Percentiles rank a stretch among this genome's conserved stretches.
These are phyloP conservation scores for Tulasnella sp. DNA, from an alignment of 768 basidiomycete species.

Conservation along the genomic window DNA sequence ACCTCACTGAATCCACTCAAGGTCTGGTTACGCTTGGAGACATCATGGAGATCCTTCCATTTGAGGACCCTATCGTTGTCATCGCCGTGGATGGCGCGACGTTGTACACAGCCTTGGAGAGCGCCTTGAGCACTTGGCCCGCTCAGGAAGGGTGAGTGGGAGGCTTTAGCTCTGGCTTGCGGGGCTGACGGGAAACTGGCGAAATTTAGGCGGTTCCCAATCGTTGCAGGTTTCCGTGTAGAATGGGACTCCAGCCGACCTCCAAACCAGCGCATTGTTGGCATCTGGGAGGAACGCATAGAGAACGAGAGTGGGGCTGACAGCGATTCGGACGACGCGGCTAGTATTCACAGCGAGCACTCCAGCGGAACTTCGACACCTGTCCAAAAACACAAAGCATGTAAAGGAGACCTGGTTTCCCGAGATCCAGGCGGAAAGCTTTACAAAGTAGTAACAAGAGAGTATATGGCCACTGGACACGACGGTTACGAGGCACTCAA, in stretches of 20 bases:
- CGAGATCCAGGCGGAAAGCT: constrained; percentile 56
- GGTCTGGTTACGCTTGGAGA: constrained; percentile 81
- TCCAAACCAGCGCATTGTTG: constrained; percentile 71
- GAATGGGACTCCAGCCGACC: constrained; percentile 81
- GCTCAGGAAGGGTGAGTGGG: constrained; percentile 84
- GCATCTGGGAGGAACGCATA: constrained; percentile 64
- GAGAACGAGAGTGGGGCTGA: constrained; percentile 42
- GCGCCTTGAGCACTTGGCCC: constrained; percentile 74
- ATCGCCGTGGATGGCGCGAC: constrained; percentile 76
- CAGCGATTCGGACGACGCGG: constrained; percentile 41
- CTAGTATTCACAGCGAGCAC: constrained; percentile 40
- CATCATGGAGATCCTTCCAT: constrained; percentile 86
- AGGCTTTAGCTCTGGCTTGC: not conserved
- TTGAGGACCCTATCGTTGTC: constrained; percentile 82
- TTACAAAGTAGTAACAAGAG: constrained; percentile 82
- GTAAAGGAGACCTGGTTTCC: constrained; percentile 38
- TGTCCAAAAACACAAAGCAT: constrained; percentile 16
- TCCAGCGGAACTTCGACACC: constrained; percentile 14
- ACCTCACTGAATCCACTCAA: constrained; percentile 39
- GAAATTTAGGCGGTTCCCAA: constrained; percentile 74
- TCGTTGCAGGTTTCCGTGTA: constrained; percentile 81
- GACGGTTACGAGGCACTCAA: constrained; percentile 78
- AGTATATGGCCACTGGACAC: constrained; percentile 83
- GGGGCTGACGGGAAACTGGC: not conserved
- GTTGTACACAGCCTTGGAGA: constrained; percentile 81